Conservation (phyloP, 2,329 filamentous ascomycete genomes). For the Pseudopyrenochaeta lycopersici region DNA sequence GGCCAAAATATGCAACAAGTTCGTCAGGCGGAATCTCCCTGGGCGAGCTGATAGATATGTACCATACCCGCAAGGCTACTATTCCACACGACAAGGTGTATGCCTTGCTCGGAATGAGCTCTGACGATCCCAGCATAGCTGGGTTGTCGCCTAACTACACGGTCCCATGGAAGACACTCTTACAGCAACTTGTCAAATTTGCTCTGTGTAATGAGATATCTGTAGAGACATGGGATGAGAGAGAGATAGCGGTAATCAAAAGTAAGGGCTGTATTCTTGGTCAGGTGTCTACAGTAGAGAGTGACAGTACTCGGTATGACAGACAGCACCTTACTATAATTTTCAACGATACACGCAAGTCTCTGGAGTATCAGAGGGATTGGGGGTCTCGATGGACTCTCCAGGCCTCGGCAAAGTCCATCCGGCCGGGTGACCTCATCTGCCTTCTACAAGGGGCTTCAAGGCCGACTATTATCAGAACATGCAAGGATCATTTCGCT, state of each 20-base stretch:
- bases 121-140: constrained; percentile 14
- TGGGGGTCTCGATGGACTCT: no score
- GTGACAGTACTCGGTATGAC: no score
- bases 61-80: constrained; percentile 18
- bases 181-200: constrained; percentile 14
- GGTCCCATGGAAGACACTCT: constrained; percentile 20
- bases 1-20: constrained; percentile 15
- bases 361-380: no score
- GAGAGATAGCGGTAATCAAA: constrained; percentile 15
- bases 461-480: no score
- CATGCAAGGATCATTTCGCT: no score
- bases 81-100: constrained; percentile 23
- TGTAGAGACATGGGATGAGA: constrained; percentile 13
- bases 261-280: constrained; percentile 20
- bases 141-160: constrained; percentile 17
- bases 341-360: no score
- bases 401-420: no score
- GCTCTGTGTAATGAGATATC: constrained; percentile 16
- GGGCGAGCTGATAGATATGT: constrained; percentile 27
- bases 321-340: no score
- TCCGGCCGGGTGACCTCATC: no score
- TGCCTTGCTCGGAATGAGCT: constrained; percentile 27
- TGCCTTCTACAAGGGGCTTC: no score
- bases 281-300: constrained; percentile 12
- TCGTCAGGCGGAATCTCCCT: no score